phyloP scores from a whole-genome alignment of 192 early-diverging fungal genomes.

The Entomortierella chlamydospora region DNA sequence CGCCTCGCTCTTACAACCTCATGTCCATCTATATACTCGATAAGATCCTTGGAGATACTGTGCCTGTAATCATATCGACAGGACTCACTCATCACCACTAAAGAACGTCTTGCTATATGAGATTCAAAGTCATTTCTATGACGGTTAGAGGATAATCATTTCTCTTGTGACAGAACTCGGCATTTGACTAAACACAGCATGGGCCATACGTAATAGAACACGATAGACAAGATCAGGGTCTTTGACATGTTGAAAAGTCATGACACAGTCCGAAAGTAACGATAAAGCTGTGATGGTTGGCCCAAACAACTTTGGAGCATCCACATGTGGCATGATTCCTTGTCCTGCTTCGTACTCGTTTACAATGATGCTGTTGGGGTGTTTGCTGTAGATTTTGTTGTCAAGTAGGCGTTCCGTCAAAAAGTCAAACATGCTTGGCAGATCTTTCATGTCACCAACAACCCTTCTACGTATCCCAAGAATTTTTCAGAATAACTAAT shows the following conservation, averaged over 20 bases:
- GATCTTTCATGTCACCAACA: slow-evolving; percentile 60
- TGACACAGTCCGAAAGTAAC: slow-evolving; percentile 71
- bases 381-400: slow-evolving; percentile 46
- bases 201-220: slow-evolving; percentile 56
- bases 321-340: slow-evolving; percentile 66
- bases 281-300: slow-evolving; percentile 70
- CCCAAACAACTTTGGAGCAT: slow-evolving; percentile 72
- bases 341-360: slow-evolving; percentile 79
- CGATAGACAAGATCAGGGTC: slow-evolving; percentile 29
- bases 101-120: slow-evolving; percentile 64
- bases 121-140: background rate
- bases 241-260: slow-evolving; percentile 65
- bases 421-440: slow-evolving; percentile 61
- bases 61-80: slow-evolving; percentile 73
- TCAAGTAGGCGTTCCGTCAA: slow-evolving; percentile 60
- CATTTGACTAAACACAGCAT: background rate
- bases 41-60: slow-evolving; percentile 71
- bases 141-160: background rate
- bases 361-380: slow-evolving; percentile 66
- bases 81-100: slow-evolving; percentile 65
- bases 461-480: slow-evolving; percentile 56
- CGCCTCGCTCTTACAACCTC: slow-evolving; percentile 67
- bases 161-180: too few species aligned
- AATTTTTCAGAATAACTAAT: too few species aligned
- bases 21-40: slow-evolving; percentile 55